These are phyloP conservation scores for Suhomyces ambrosiae DNA, from an alignment of 1,139 yeast genomes.

Conservation along the genomic window DNA sequence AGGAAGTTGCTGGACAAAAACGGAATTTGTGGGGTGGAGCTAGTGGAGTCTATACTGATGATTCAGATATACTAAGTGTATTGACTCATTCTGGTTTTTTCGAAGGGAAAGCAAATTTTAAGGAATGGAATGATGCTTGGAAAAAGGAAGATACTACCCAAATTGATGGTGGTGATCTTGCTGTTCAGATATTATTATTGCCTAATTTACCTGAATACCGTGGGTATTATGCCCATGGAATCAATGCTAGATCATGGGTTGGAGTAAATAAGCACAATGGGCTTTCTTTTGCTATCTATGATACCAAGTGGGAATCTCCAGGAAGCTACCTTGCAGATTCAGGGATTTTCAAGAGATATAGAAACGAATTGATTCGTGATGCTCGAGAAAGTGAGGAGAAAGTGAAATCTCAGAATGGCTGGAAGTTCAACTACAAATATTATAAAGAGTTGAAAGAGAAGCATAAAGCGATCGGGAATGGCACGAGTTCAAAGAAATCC, in stretches of 20 bases:
- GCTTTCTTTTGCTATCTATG: conserved; percentile 59
- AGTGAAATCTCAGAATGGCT: conserved; percentile 26
- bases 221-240: conserved; percentile 66
- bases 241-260: conserved; percentile 76
- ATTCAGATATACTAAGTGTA: conserved; percentile 78
- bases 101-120: conserved; percentile 29
- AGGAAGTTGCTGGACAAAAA: conserved; percentile 35
- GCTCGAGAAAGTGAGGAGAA: conserved; percentile 21
- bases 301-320: conserved; percentile 52
- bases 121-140: conserved; percentile 42
- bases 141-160: conserved; percentile 24
- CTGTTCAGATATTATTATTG: conserved; percentile 68
- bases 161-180: conserved; percentile 52
- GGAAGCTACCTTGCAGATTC: conserved; percentile 36
- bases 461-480: conserved; percentile 3
- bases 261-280: conserved; percentile 62
- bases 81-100: conserved; percentile 75
- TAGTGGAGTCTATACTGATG: conserved; percentile 79
- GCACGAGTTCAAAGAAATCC: too few species aligned
- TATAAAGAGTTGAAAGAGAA: conserved; percentile 32
- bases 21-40: conserved; percentile 90
- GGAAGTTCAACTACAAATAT: conserved; percentile 35
- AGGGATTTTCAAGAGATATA: conserved; percentile 31
- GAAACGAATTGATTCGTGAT: conserved; percentile 31
- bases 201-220: conserved; percentile 66